These are phyloP conservation scores for Rosellinia necatrix DNA, from an alignment of 2,329 filamentous ascomycete genomes.

Conservation along the genomic window DNA sequence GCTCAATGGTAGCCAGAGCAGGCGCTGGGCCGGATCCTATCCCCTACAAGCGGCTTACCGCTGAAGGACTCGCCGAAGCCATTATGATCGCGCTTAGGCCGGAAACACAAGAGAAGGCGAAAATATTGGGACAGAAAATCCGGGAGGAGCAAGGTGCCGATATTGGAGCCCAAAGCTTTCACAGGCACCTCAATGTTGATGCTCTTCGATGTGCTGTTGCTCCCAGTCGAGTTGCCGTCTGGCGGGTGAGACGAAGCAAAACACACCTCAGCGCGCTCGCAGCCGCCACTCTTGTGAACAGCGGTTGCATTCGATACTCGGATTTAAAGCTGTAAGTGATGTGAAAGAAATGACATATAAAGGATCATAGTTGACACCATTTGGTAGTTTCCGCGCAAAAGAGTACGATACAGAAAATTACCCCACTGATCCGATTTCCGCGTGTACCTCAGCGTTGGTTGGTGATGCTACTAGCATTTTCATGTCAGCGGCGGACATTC, in stretches of 20 bases:
- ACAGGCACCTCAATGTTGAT: conserved; percentile 69
- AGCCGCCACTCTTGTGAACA: conserved; percentile 68
- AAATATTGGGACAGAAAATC: conserved; percentile 66
- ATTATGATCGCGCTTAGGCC: conserved; percentile 65
- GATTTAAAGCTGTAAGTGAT: conserved; percentile 71
- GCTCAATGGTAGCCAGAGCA: conserved; percentile 72
- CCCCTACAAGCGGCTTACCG: conserved; percentile 69
- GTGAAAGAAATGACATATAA: not conserved
- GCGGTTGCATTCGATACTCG: conserved; percentile 67
- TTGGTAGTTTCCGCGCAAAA: conserved; percentile 50
- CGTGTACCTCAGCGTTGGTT: conserved; percentile 76
- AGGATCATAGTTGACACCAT: conserved; percentile 23
- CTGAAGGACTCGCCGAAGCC: conserved; percentile 67
- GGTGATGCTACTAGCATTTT: conserved; percentile 81
- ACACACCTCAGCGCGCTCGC: conserved; percentile 73
- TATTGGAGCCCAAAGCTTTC: conserved; percentile 69
- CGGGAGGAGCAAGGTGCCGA: conserved; percentile 68
- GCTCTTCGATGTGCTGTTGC: conserved; percentile 71
- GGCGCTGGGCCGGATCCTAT: conserved; percentile 74
- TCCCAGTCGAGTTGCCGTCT: conserved; percentile 71
- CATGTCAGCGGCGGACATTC: conserved; percentile 80
- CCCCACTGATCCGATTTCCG: conserved; percentile 78
- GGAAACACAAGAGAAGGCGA: conserved; percentile 60
- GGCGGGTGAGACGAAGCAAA: conserved; percentile 72
- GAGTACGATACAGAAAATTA: conserved; percentile 81